phyloP scores from a whole-genome alignment of 2,329 filamentous ascomycete species.

The Hymenoscyphus occultus region DNA sequence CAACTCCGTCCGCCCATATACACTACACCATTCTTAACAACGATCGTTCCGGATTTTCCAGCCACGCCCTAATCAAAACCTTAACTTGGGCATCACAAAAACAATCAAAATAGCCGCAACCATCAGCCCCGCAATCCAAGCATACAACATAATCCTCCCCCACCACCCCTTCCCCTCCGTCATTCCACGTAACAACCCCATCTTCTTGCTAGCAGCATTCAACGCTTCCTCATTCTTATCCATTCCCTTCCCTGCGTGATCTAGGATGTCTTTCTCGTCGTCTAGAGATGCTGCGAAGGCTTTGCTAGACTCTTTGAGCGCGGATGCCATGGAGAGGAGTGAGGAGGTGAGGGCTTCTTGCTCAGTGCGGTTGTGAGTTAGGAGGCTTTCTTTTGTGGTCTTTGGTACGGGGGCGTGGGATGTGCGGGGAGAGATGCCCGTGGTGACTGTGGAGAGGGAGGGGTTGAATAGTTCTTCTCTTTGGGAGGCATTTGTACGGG shows the following conservation, averaged over 20 bases:
- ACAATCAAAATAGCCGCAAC: constrained; percentile 75
- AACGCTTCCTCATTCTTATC: constrained; percentile 74
- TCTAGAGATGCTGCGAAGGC: constrained; percentile 71
- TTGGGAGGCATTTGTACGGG: constrained; percentile 20
- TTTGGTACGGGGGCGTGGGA: constrained; percentile 45
- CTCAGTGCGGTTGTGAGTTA: constrained; percentile 74
- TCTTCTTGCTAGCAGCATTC: constrained; percentile 70
- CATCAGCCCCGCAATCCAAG: constrained; percentile 79
- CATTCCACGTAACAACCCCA: constrained; percentile 75
- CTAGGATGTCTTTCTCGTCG: constrained; percentile 66
- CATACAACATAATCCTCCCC: constrained; percentile 80
- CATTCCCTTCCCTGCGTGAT: constrained; percentile 69
- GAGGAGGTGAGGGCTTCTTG: constrained; percentile 80
- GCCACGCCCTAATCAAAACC: constrained; percentile 56
- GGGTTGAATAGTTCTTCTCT: constrained; percentile 25
- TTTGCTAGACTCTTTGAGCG: constrained; percentile 72
- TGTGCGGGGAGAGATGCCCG: constrained; percentile 28
- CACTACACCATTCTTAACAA: not conserved
- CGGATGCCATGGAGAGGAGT: constrained; percentile 74
- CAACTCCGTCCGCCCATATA: not conserved
- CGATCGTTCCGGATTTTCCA: not conserved
- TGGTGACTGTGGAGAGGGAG: constrained; percentile 21
- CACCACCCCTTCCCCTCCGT: constrained; percentile 87
- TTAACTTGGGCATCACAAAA: constrained; percentile 81
- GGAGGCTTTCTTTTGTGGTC: constrained; percentile 62